Percentiles rank a stretch among this genome's conserved stretches.
Conservation (phyloP, 345 rosid species). For the Salix viminalis region DNA sequence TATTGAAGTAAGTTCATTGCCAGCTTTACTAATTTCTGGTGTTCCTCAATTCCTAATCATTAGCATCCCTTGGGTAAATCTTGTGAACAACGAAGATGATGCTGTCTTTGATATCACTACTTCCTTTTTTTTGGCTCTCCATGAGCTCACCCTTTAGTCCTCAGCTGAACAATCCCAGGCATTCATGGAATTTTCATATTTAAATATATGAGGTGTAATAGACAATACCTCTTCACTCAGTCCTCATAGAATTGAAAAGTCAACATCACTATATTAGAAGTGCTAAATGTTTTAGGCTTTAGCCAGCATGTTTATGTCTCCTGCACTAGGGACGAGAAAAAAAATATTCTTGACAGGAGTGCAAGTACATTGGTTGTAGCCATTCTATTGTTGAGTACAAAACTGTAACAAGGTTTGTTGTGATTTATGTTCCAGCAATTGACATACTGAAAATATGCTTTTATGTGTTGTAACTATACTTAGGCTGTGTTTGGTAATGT, state of each 20-base stretch:
- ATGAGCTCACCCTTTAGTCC: neutral
- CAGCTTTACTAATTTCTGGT: neutral
- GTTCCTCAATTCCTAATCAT: neutral
- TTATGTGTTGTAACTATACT: neutral
- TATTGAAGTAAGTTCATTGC: conserved; percentile 71
- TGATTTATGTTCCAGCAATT: neutral
- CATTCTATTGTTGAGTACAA: neutral
- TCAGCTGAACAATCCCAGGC: neutral
- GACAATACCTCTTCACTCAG: neutral
- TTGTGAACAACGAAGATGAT: neutral
- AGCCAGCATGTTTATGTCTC: neutral
- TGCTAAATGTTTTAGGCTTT: neutral
- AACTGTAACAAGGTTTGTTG: neutral
- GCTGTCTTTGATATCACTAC: neutral
- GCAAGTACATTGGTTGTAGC: neutral
- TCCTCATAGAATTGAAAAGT: neutral
- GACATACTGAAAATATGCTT: neutral
- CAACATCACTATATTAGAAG: neutral
- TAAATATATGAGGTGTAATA: neutral
- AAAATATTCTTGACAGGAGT: neutral
- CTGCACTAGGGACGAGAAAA: neutral
- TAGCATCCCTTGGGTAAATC: neutral
- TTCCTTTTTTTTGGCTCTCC: neutral
- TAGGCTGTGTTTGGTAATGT: no score
- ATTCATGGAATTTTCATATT: neutral